Evolutionary conservation across 345 rosid genomes (phyloP).

Genomic region (Pugionium cornutum): DNA sequence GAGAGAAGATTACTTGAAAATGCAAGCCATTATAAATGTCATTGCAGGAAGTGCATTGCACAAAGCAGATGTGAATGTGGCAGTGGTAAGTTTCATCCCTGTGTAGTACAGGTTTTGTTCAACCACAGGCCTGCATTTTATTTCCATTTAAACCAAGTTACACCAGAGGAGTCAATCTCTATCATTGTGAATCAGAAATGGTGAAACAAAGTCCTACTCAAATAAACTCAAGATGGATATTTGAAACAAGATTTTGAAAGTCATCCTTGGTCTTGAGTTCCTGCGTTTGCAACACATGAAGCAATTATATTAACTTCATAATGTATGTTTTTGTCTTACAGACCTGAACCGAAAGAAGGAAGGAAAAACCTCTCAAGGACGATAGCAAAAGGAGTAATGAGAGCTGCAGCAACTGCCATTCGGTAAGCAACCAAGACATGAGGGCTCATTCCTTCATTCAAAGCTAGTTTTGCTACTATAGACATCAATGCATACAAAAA

Average conservation of each 20-base stretch:
- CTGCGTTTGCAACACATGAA: conserved; percentile 43
- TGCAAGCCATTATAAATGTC: conserved; percentile 64
- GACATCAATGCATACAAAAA: conserved; percentile 47
- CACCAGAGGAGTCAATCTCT: not conserved
- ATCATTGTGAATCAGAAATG: conserved; percentile 7
- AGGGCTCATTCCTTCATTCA: conserved; percentile 49
- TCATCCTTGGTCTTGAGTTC: conserved; percentile 77
- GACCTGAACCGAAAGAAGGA: not conserved
- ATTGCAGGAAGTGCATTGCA: conserved; percentile 72
- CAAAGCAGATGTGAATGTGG: conserved; percentile 70
- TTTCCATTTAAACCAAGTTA: conserved; percentile 7
- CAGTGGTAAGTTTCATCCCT: conserved; percentile 73
- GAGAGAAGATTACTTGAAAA: conserved; percentile 46
- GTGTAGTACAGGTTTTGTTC: conserved; percentile 53
- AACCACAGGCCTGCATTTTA: conserved; percentile 37
- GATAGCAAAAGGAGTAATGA: conserved; percentile 75
- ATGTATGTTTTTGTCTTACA: conserved; percentile 6
- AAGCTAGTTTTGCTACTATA: conserved; percentile 44
- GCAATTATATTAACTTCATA: not conserved
- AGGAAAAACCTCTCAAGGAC: conserved; percentile 54
- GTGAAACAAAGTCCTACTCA: conserved; percentile 51
- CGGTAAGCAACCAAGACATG: conserved; percentile 73
- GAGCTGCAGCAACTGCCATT: conserved; percentile 56
- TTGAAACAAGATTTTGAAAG: conserved; percentile 56
- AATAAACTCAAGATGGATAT: conserved; percentile 61